Conservation (phyloP, 2,329 filamentous ascomycete species). For the Ophiostoma piceae region DNA sequence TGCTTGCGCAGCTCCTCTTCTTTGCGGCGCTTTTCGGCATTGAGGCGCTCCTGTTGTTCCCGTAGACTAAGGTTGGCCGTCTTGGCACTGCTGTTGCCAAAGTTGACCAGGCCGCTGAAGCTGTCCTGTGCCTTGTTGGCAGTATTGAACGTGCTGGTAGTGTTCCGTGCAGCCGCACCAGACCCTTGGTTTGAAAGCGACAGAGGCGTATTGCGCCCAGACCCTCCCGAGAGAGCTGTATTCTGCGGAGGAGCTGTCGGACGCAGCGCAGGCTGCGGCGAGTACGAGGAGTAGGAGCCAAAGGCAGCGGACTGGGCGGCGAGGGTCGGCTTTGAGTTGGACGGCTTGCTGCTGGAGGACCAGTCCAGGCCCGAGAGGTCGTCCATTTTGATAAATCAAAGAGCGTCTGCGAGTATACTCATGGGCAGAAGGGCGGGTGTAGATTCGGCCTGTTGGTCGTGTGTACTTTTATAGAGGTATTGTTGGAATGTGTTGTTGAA, state of each 20-base stretch:
- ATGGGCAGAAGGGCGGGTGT: conserved; percentile 11
- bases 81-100: conserved; percentile 48
- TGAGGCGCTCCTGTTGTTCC: conserved; percentile 66
- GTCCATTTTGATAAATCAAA: conserved; percentile 44
- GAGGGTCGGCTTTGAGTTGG: conserved; percentile 26
- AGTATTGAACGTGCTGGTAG: conserved; percentile 26
- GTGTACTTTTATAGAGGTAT: not conserved
- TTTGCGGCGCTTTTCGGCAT: conserved; percentile 62
- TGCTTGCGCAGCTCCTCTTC: conserved; percentile 67
- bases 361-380: conserved; percentile 58
- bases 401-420: not conserved
- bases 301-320: conserved; percentile 40
- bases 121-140: conserved; percentile 59
- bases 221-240: conserved; percentile 36
- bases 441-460: not conserved
- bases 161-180: conserved; percentile 36
- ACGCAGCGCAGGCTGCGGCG: conserved; percentile 47
- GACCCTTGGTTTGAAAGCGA: conserved; percentile 49
- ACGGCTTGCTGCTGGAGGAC: conserved; percentile 39
- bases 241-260: conserved; percentile 48
- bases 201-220: conserved; percentile 53
- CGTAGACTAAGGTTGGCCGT: conserved; percentile 69
- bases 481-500: not conserved
- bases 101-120: conserved; percentile 70
- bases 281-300: conserved; percentile 40